phyloP scores from a whole-genome alignment of 140 eudicot genomes.

The Erigeron philadelphicus region DNA sequence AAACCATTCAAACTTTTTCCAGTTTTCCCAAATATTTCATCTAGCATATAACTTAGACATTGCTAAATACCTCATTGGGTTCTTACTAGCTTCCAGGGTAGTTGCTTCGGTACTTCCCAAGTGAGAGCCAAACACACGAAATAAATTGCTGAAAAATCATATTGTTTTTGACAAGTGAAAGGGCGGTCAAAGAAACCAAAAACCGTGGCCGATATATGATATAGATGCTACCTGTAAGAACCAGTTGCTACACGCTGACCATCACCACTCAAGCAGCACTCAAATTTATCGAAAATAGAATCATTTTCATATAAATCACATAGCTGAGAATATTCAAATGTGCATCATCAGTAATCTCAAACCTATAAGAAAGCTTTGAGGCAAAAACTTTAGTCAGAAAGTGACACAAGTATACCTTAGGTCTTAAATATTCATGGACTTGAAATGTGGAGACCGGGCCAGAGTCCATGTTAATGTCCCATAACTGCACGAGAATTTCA shows the following conservation, averaged over 20 bases:
- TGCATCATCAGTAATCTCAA: conserved; percentile 18
- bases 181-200: background rate
- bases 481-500: conserved; percentile 51
- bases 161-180: conserved; percentile 14
- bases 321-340: conserved; percentile 44
- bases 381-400: conserved; percentile 9
- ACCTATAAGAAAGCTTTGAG: background rate
- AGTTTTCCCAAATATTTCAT: background rate
- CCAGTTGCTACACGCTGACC: conserved; percentile 90
- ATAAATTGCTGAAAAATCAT: conserved; percentile 59
- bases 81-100: conserved; percentile 81
- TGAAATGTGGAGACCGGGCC: conserved; percentile 88
- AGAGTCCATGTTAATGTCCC: conserved; percentile 97
- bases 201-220: background rate
- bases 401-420: conserved; percentile 42
- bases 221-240: conserved; percentile 66
- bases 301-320: conserved; percentile 86
- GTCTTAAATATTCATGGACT: conserved; percentile 88
- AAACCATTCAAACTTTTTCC: background rate
- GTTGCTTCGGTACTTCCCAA: conserved; percentile 73
- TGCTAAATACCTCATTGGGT: conserved; percentile 71
- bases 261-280: conserved; percentile 95
- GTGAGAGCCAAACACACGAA: conserved; percentile 73
- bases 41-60: background rate
- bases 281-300: conserved; percentile 83